Conservation (phyloP, 768 basidiomycete species). For the Termitomyces sp. region DNA sequence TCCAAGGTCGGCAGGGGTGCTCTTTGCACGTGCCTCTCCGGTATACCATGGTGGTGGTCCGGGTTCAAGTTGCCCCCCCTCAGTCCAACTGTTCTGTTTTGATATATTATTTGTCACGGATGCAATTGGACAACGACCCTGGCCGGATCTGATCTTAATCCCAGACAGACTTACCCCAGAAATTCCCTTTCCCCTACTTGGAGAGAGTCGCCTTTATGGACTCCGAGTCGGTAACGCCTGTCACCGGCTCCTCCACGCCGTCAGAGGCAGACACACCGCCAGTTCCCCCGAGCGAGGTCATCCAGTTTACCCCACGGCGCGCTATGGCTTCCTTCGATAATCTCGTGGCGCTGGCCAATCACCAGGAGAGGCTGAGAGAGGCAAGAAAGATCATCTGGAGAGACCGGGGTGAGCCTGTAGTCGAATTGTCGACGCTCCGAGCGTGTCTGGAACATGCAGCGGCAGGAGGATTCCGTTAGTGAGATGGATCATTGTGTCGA, state of each 20-base stretch:
- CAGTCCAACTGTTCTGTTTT: too few species aligned
- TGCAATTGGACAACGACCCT: not conserved
- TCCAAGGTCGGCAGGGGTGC: too few species aligned
- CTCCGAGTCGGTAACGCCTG: conserved; percentile 10
- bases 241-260: conserved; percentile 10
- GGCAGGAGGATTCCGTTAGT: conserved; percentile 67
- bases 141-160: not conserved
- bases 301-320: conserved; percentile 45
- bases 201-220: conserved; percentile 4
- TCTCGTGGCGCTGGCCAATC: conserved; percentile 77
- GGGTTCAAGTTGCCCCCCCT: too few species aligned
- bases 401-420: conserved; percentile 70
- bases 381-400: conserved; percentile 82
- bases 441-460: conserved; percentile 69
- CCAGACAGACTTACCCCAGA: not conserved
- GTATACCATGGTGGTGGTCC: too few species aligned
- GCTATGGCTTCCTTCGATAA: conserved; percentile 80
- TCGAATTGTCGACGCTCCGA: conserved; percentile 54
- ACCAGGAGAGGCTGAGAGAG: conserved; percentile 66
- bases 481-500: not conserved
- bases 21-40: too few species aligned
- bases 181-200: too few species aligned
- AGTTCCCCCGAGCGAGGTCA: conserved; percentile 16
- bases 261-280: conserved; percentile 4
- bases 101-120: not conserved